phyloP scores from a whole-genome alignment of 441 rosid species.

The Kokia cookei region DNA sequence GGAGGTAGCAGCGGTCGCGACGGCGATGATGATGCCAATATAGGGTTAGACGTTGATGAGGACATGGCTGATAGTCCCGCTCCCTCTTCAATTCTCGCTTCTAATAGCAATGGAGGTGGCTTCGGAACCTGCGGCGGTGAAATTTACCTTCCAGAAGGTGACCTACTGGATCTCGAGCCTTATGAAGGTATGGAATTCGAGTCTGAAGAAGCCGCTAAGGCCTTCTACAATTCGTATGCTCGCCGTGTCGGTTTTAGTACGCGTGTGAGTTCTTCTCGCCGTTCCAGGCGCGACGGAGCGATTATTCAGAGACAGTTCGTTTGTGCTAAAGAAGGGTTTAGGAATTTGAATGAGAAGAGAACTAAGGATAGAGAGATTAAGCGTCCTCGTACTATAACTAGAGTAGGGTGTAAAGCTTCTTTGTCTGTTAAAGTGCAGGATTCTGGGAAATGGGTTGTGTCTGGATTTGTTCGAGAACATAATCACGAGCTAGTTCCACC shows the following conservation, averaged over 20 bases:
- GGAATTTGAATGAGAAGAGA: constrained; percentile 86
- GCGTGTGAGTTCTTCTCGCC: constrained; percentile 87
- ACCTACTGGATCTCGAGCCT: constrained; percentile 80
- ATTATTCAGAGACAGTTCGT: constrained; percentile 88
- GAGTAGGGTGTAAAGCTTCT: constrained; percentile 93
- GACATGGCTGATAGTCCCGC: constrained; percentile 59
- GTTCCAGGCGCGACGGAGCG: constrained; percentile 87
- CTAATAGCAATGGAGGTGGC: constrained; percentile 10
- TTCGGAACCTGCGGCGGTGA: constrained; percentile 28
- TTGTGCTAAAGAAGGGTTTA: constrained; percentile 85
- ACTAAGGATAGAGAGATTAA: constrained; percentile 92
- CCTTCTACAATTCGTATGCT: constrained; percentile 86
- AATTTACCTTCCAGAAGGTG: constrained; percentile 61
- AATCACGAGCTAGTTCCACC: constrained; percentile 80
- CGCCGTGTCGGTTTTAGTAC: constrained; percentile 86
- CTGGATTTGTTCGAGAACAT: constrained; percentile 74
- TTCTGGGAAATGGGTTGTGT: constrained; percentile 84
- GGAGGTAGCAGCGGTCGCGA: constrained; percentile 45
- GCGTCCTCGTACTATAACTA: constrained; percentile 78
- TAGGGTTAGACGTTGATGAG: constrained; percentile 49
- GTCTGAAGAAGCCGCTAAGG: constrained; percentile 92
- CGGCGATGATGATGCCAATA: constrained; percentile 46
- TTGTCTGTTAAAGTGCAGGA: constrained; percentile 77
- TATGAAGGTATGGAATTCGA: constrained; percentile 89
- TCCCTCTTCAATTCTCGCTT: constrained; percentile 14